phyloP scores from a whole-genome alignment of 805 yeast genomes.

The Yamadazyma olivae region DNA sequence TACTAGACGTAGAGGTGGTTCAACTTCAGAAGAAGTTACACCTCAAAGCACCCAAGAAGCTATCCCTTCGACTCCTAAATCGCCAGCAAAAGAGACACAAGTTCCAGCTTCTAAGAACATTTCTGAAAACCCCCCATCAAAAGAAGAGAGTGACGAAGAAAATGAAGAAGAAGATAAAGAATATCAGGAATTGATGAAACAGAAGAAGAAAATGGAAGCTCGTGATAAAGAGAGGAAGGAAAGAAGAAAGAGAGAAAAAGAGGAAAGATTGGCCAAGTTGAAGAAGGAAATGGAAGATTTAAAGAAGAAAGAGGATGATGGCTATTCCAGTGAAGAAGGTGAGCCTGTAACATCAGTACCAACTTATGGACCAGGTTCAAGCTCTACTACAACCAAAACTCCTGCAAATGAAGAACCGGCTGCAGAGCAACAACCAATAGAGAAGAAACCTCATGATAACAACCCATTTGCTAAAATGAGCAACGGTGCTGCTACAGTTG shows the following conservation, averaged over 20 bases:
- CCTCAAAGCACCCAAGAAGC: constrained; percentile 1
- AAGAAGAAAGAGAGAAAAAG: constrained; percentile 57
- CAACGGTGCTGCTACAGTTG: constrained; percentile 9
- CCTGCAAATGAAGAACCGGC: constrained; percentile 3
- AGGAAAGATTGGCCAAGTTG: constrained; percentile 55
- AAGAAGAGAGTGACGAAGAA: constrained; percentile 12
- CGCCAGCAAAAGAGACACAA: background rate
- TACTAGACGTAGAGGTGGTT: constrained; percentile 33
- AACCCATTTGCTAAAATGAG: constrained; percentile 49
- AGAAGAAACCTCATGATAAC: constrained; percentile 26
- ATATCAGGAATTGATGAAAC: constrained; percentile 46
- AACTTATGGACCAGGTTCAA: constrained; percentile 17
- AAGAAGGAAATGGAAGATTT: constrained; percentile 59
- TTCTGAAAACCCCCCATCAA: constrained; percentile 6
- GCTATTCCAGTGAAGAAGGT: constrained; percentile 12
- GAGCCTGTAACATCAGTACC: constrained; percentile 9
- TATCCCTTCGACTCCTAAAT: background rate
- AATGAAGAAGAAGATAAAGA: constrained; percentile 44
- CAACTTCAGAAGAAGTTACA: background rate
- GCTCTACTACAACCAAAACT: constrained; percentile 1
- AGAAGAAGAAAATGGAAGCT: constrained; percentile 43
- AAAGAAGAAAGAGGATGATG: constrained; percentile 32
- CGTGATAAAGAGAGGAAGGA: constrained; percentile 40
- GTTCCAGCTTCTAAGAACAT: constrained; percentile 1
- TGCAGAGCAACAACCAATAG: constrained; percentile 8